These are phyloP conservation scores for Musa balbisiana DNA, from an alignment of 202 grass and related monocot genomes.

Conservation along the genomic window DNA sequence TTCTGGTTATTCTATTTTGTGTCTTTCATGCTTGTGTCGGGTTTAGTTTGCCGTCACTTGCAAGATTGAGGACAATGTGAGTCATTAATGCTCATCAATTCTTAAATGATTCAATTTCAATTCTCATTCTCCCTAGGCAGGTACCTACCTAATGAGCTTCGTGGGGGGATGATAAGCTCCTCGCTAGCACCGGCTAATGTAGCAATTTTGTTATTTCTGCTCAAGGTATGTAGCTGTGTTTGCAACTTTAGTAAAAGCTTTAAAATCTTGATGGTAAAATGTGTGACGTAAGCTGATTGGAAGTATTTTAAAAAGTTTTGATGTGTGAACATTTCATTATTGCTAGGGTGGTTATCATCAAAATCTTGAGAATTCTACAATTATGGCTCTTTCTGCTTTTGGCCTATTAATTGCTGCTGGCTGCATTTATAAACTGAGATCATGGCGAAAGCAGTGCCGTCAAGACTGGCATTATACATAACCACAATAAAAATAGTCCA, in stretches of 20 bases:
- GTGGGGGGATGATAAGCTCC: constrained; percentile 92
- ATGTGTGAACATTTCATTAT: constrained; percentile 3
- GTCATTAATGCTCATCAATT: constrained; percentile 11
- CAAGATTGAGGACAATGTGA: constrained; percentile 77
- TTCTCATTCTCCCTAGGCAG: constrained; percentile 31
- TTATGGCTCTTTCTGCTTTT: constrained; percentile 51
- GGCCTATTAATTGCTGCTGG: constrained; percentile 49
- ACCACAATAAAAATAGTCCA: background rate
- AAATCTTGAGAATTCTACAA: constrained; percentile 51
- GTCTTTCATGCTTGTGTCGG: constrained; percentile 79
- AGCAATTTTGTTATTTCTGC: constrained; percentile 46
- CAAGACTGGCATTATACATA: constrained; percentile 54
- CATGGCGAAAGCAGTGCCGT: constrained; percentile 52
- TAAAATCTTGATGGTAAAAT: background rate
- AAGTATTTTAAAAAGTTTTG: background rate
- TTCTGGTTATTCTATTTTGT: constrained; percentile 71
- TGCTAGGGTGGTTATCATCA: constrained; percentile 40
- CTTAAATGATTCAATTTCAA: constrained; percentile 1
- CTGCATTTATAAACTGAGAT: constrained; percentile 50
- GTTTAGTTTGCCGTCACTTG: constrained; percentile 80
- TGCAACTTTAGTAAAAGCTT: background rate
- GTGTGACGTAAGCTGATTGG: background rate
- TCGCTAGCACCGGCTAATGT: constrained; percentile 62
- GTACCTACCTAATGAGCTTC: constrained; percentile 91
- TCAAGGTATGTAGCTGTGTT: constrained; percentile 38